Conservation (phyloP, 768 basidiomycete genomes). For the Cystobasidium ongulense region DNA sequence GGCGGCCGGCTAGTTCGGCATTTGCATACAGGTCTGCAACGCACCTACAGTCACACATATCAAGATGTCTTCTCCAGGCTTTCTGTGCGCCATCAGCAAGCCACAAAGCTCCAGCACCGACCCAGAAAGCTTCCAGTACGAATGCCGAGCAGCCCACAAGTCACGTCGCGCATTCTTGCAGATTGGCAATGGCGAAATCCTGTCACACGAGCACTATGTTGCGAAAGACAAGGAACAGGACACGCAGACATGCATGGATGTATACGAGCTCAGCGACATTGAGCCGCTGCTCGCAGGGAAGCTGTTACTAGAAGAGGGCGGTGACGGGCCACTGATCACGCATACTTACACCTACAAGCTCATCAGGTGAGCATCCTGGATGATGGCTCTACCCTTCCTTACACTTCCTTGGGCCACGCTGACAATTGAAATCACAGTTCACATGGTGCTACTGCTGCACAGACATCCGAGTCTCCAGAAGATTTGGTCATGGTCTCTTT, state of each 20-base stretch:
- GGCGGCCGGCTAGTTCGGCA: too few relatives aligned
- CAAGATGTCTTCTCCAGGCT: not conserved
- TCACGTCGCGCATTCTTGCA: not conserved
- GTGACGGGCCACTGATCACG: constrained; percentile 3
- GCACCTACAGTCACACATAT: not conserved
- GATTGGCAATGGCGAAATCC: not conserved
- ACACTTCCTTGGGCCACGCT: too few relatives aligned
- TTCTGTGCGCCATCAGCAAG: not conserved
- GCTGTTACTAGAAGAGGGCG: constrained; percentile 1
- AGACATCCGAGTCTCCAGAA: not conserved
- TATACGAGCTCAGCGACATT: constrained; percentile 23
- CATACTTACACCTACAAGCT: constrained; percentile 12
- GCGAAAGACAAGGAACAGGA: not conserved
- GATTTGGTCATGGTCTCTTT: not conserved
- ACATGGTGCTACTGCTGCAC: not conserved
- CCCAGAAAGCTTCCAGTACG: not conserved
- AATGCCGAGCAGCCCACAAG: constrained; percentile 18
- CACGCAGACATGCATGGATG: not conserved
- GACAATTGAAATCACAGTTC: not conserved
- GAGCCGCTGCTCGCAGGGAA: constrained; percentile 3
- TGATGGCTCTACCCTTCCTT: too few relatives aligned
- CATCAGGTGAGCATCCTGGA: not conserved
- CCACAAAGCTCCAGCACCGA: not conserved
- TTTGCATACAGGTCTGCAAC: too few relatives aligned
- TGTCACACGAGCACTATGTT: constrained; percentile 21